Evolutionary conservation across 805 yeast species (phyloP), one percentile per base, ranked within the genome.

Genomic region (Candida tibetensis): DNA sequence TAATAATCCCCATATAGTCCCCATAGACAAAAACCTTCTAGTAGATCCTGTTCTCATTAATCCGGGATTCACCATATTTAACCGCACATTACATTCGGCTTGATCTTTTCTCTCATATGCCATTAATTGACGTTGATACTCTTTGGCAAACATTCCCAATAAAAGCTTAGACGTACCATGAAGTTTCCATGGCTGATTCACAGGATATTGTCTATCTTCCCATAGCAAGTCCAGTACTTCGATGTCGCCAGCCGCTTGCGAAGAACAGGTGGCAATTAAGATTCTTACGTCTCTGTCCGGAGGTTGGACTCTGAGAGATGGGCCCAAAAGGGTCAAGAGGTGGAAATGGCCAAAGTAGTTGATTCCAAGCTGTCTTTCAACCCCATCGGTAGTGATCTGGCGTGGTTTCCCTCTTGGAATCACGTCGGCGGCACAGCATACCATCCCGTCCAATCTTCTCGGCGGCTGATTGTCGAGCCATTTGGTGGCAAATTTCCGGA

Each of bases 381-480:
- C 72, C 1, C 97, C 98, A 59, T 91, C 98, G 3, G 55, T 58
- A 2, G 93, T 77, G 7, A 80, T 71, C 42, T 74, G 76, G 40
- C 96, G 76, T n/a, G 71, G 66, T 16, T 63, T 64, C 15, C 85
- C 81, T 32, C 77, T 71, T 0, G 99, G 98, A 39, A 81, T 66
- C 43, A 81, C 71, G 37, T 87, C 90, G 5, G 86, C 90, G 2
- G 97, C 96, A 63, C 89, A 80, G 53, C 96, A 85, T 1, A 93
- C 61, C 19, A 93, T 76, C 40, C 95, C 95, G 61, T 93, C 99
- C 31, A 93, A 68, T 39, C 99, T 64, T 51, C 99, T 73, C 8
- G 96, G 93, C 2, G 96, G 95, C 22, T 80, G 67, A 53, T 85
- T 89, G 58, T 93, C 95, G 42, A 93, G 71, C 98, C 98, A 93